Conservation (phyloP, 73 alveolate genomes). For the Paramecium caudatum region DNA sequence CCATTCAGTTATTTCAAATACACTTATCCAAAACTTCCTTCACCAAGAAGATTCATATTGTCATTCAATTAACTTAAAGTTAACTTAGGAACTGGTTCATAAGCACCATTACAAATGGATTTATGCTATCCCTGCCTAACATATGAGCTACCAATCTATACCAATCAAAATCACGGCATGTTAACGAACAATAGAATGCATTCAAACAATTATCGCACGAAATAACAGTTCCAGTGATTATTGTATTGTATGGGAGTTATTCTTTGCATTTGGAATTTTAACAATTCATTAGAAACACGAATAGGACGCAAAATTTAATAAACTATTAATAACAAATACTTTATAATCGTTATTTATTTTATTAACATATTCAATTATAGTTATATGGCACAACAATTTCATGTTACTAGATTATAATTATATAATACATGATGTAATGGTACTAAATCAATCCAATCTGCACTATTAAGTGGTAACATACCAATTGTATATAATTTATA, state of each 20-base stretch:
- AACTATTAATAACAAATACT: conserved; percentile 47
- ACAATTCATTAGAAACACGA: conserved; percentile 12
- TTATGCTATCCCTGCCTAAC: conserved; percentile 34
- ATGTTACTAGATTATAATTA: conserved; percentile 4
- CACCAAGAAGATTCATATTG: neutral
- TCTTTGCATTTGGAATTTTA: conserved; percentile 9
- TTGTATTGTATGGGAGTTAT: conserved; percentile 6
- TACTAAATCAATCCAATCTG: conserved; percentile 66
- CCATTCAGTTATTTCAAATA: conserved; percentile 53
- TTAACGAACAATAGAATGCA: neutral
- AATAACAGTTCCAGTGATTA: neutral
- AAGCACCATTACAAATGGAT: neutral
- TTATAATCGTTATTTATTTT: neutral
- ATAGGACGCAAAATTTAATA: neutral
- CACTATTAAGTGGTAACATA: conserved; percentile 40
- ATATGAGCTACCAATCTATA: neutral
- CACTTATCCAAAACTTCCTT: conserved; percentile 49
- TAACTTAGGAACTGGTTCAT: conserved; percentile 9
- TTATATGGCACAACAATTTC: conserved; percentile 57
- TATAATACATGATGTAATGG: conserved; percentile 26
- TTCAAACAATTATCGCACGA: neutral
- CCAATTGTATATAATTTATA: conserved; percentile 52
- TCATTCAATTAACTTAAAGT: conserved; percentile 35
- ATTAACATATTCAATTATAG: conserved; percentile 45
- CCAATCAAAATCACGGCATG: conserved; percentile 42